Percentiles rank a stretch among this genome's conserved stretches.
Conservation (phyloP, 768 basidiomycete genomes). For the Brasilioporus rufonigricans region DNA sequence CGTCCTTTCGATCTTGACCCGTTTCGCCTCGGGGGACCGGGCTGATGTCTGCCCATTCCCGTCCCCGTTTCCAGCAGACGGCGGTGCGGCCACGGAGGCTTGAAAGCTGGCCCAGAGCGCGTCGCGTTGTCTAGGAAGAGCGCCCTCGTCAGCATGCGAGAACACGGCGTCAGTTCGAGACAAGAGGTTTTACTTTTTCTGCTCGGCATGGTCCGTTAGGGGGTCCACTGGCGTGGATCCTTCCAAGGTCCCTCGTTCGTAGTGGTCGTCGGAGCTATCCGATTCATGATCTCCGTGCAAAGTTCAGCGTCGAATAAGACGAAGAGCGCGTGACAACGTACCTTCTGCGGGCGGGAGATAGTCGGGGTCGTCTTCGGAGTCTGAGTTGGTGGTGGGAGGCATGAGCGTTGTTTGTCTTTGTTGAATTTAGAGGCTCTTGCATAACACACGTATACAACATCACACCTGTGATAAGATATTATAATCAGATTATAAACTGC, state of each 20-base stretch:
- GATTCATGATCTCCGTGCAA: constrained; percentile 27
- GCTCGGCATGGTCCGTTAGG: constrained; percentile 37
- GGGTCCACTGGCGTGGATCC: constrained; percentile 3
- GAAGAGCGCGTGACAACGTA: constrained; percentile 8
- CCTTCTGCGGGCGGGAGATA: constrained; percentile 56
- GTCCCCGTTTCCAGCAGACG: neutral
- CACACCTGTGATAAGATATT: too few relatives aligned
- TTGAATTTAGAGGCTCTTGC: constrained; percentile 24
- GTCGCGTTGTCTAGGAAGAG: constrained; percentile 49
- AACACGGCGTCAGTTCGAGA: too few relatives aligned
- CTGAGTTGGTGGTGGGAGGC: constrained; percentile 37
- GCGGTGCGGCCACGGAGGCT: constrained; percentile 47
- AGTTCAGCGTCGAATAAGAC: neutral
- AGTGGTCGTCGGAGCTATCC: constrained; percentile 39
- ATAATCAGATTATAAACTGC: too few relatives aligned
- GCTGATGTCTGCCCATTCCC: neutral
- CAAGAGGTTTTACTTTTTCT: constrained; percentile 44
- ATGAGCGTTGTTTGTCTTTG: constrained; percentile 27
- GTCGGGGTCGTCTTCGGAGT: constrained; percentile 63
- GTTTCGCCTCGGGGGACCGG: constrained; percentile 30
- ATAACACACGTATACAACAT: constrained; percentile 19
- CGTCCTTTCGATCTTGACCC: constrained; percentile 66
- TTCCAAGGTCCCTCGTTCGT: constrained; percentile 32
- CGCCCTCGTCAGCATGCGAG: neutral
- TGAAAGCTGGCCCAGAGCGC: constrained; percentile 69